Evolutionary conservation across 108 stramenopile species (phyloP).

Genomic region (Conticribra weissflogii): DNA sequence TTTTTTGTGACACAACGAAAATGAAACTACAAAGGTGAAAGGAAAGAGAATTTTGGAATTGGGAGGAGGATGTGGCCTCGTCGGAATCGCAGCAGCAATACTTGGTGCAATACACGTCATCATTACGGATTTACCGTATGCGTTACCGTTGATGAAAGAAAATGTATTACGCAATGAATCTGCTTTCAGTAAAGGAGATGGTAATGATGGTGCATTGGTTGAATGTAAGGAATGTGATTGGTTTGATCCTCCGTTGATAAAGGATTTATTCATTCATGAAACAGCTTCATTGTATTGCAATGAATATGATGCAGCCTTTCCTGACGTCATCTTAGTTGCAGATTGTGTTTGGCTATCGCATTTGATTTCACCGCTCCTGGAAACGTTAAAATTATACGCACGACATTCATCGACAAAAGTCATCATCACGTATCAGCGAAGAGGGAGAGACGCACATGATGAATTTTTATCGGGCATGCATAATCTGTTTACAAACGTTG

Average conservation of each 20-base stretch:
- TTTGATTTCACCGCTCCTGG: slow-evolving; percentile 62
- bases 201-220: slow-evolving; percentile 14
- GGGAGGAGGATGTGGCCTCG: slow-evolving; percentile 71
- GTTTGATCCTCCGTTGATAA: slow-evolving; percentile 50
- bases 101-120: slow-evolving; percentile 56
- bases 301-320: not conserved
- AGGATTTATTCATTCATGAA: slow-evolving; percentile 13
- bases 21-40: slow-evolving; percentile 16
- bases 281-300: not conserved
- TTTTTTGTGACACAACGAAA: not conserved
- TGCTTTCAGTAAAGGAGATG: slow-evolving; percentile 4
- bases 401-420: slow-evolving; percentile 25
- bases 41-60: slow-evolving; percentile 61
- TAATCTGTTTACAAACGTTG: slow-evolving; percentile 36
- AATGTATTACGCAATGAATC: slow-evolving; percentile 49
- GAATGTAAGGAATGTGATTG: slow-evolving; percentile 60
- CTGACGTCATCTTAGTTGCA: slow-evolving; percentile 66
- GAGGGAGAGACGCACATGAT: slow-evolving; percentile 49
- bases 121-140: slow-evolving; percentile 73
- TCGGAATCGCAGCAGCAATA: slow-evolving; percentile 59
- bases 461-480: slow-evolving; percentile 46
- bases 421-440: slow-evolving; percentile 64
- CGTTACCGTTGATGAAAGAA: slow-evolving; percentile 52
- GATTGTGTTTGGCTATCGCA: slow-evolving; percentile 74
- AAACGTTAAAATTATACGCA: slow-evolving; percentile 44